Evolutionary conservation across 306 rosid genomes (phyloP), one percentile per base, ranked within the genome.

Genomic region (Herpetospermum pedunculosum): DNA sequence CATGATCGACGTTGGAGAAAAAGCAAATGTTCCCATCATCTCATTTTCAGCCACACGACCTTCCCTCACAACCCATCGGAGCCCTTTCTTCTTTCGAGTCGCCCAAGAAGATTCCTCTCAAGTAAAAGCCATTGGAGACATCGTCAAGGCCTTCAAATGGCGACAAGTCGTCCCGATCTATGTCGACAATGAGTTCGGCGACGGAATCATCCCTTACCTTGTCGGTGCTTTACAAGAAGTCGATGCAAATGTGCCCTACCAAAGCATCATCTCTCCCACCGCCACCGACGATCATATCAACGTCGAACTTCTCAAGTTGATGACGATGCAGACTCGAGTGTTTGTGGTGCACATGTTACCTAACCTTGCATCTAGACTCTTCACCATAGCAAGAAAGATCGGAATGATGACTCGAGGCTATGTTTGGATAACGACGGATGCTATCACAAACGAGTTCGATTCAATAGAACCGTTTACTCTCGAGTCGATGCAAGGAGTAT

Each of bases 61-160:
- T 21, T 73, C 77, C 40, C 86, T 81, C 0, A 63, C 75, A 46
- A 34, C 80, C 16, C 50, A n/a, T 5, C 32, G 34, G 1, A 85
- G 78, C 38, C 29, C 77, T 1, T 80, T 77, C 74, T 83, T 80
- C 40, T 78, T 80, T 19, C 77, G 43, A 64, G 49, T 74, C 0
- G 32, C 85, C 1, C 73, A 69, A 46, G 77, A 29, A 13, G 85
- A 81, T 21, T 32, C 68, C 4, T 44, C 74, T 50, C 86, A 86
- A 68, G 82, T 77, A 7, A 71, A 75, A 29, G 83, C 79, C 71
- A 29, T 83, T 29, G 52, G 65, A 16, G 72, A 77, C 0, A 8
- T 85, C 8, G 77, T 83, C 2, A 16, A 85, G 55, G 46, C 71
- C 13, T 83, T 80, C 19, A 76, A 64, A 59, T 85, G 87, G 89